Percentiles rank a stretch among this genome's conserved stretches.
These are phyloP conservation scores for Tarenaya hassleriana DNA, from an alignment of 345 rosid genomes.

Conservation along the genomic window DNA sequence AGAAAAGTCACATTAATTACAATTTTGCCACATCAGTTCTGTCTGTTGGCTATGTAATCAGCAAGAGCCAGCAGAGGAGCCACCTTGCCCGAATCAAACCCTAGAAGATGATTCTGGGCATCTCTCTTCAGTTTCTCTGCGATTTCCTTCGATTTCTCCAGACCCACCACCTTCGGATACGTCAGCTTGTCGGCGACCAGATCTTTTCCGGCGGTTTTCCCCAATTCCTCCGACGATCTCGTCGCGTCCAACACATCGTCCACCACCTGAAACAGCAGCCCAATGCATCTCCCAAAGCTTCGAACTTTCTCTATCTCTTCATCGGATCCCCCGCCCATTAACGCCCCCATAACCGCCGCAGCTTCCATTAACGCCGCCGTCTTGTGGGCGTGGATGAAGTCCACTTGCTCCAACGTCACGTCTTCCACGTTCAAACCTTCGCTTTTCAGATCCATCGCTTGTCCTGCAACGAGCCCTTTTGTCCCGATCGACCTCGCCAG, in stretches of 20 bases:
- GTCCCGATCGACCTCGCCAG: too few relatives aligned
- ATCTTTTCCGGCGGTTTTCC: constrained; percentile 79
- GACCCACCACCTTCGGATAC: constrained; percentile 58
- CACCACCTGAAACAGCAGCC: constrained; percentile 70
- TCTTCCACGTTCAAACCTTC: too few relatives aligned
- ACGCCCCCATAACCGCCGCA: constrained; percentile 57
- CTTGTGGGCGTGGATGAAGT: constrained; percentile 65
- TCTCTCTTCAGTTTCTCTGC: constrained; percentile 46
- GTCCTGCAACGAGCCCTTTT: too few relatives aligned
- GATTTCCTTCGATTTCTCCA: constrained; percentile 47
- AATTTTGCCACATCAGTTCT: too few relatives aligned
- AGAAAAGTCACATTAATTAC: too few relatives aligned
- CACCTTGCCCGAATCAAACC: constrained; percentile 52
- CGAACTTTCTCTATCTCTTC: constrained; percentile 57
- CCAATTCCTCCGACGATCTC: constrained; percentile 57
- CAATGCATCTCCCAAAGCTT: constrained; percentile 47
- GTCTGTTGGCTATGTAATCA: constrained; percentile 59
- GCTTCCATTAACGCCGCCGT: constrained; percentile 59
- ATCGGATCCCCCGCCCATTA: constrained; percentile 53
- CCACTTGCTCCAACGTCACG: too few relatives aligned
- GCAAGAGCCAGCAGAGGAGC: constrained; percentile 69
- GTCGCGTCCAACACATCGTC: constrained; percentile 75
- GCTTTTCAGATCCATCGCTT: too few relatives aligned
- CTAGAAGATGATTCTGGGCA: constrained; percentile 42
- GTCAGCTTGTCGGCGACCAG: constrained; percentile 57